A percentile compares a stretch with the other conserved stretches of the same genome.
Conservation (phyloP, 2,329 filamentous ascomycete genomes). For the Beauveria medogensis region DNA sequence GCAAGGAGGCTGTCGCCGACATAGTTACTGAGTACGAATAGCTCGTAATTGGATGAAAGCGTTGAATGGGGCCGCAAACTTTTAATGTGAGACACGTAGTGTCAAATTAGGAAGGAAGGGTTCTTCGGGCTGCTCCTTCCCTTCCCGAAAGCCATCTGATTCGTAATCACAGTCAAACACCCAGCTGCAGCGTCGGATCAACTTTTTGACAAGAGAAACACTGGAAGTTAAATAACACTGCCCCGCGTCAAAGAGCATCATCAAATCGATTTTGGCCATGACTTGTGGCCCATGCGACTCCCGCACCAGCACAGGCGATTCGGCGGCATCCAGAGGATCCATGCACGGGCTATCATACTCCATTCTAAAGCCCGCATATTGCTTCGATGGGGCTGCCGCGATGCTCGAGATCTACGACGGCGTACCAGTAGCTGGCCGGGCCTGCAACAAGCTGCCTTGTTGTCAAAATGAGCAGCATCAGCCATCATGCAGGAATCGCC, state of each 20-base stretch:
- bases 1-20: too few relatives aligned
- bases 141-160: background rate
- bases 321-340: background rate
- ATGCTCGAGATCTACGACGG: conserved; percentile 9
- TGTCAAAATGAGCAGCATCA: conserved; percentile 3
- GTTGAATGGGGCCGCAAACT: too few relatives aligned
- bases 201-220: background rate
- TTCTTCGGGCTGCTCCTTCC: background rate
- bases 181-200: conserved; percentile 1
- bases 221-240: background rate
- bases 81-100: background rate
- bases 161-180: background rate
- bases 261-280: background rate
- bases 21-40: too few relatives aligned
- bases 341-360: background rate
- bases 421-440: conserved; percentile 6
- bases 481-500: conserved; percentile 8
- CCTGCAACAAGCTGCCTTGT: conserved; percentile 1
- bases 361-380: conserved; percentile 8
- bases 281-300: background rate
- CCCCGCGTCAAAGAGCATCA: background rate
- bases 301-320: background rate
- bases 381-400: conserved; percentile 9
- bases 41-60: too few relatives aligned
- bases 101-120: conserved; percentile 3